Evolutionary conservation across 2,329 filamentous ascomycete species (phyloP), one percentile per base, ranked within the genome.

Genomic region (Hypoxylon sp.): DNA sequence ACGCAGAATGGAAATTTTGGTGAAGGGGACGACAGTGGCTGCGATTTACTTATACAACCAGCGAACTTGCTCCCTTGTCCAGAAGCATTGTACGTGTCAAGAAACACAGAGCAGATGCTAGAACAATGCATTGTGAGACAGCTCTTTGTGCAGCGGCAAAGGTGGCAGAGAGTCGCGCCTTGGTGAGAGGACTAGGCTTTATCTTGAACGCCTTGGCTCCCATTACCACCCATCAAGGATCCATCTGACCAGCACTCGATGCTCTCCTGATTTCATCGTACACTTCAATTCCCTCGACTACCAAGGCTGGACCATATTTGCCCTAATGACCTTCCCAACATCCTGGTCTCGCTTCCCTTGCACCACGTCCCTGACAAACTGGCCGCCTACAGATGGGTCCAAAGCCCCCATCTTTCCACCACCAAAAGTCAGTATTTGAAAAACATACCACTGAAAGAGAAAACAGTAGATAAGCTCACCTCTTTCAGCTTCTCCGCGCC

Each of bases 291-390:
- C n/a, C n/a, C n/a, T n/a, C 14, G 4, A 59, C 44, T 72, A 75
- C 67, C 70, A 75, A 9, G 71, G 68, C 62, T 74, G 73, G 11
- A 75, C 61, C 52, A 48, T 45, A 30, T 62, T 50, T 50, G 42
- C 48, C 22, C 70, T 51, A 33, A 75, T 71, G 22, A 69, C 65
- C 50, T 71, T 72, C 4, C 74, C 74, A 36, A 56, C 66, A 53
- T 74, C 71, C 7, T 71, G 64, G 42, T 75, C 74, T 46, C 72
- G 53, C 49, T 72, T 67, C 7, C 74, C 73, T 28, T 75, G 64
- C 4, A 75, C 48, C 11, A 75, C 72, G 33, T 75, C 72, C 42
- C 59, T 69, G 12, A 75, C 59, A 48, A 75, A 73, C 28, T 68
- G 44, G 12, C 70, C 74, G 9, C 73, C 73, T 2, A 70, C 14